A percentile compares a stretch with the other conserved stretches of the same genome.
Evolutionary conservation across 2,329 filamentous ascomycete species (phyloP).

Genomic region (Aspergillus fructus): DNA sequence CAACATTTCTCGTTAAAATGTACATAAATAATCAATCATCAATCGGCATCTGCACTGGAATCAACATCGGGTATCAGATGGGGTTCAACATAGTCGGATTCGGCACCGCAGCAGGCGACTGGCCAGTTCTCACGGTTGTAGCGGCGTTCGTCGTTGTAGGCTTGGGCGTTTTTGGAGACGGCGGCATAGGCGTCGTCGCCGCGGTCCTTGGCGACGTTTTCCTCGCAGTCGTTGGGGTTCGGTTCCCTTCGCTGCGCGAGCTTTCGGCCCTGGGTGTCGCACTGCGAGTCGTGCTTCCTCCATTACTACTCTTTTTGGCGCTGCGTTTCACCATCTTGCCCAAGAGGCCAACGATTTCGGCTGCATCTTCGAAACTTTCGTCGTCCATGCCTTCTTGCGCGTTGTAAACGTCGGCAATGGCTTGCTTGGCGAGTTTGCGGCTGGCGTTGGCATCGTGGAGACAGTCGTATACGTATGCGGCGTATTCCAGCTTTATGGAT

Average conservation of each 20-base stretch:
- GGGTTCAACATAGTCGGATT: constrained; percentile 36
- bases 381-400: constrained; percentile 91
- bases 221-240: constrained; percentile 22
- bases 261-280: constrained; percentile 26
- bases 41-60: background rate
- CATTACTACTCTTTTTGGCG: constrained; percentile 37
- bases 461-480: constrained; percentile 92
- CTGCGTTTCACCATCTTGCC: constrained; percentile 87
- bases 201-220: constrained; percentile 11
- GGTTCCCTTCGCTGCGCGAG: constrained; percentile 34
- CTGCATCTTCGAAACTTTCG: constrained; percentile 90
- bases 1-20: background rate
- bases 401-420: constrained; percentile 87
- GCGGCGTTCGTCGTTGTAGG: constrained; percentile 1
- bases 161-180: constrained; percentile 4
- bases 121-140: background rate
- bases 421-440: constrained; percentile 72
- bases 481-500: constrained; percentile 87
- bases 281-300: constrained; percentile 27
- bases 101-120: constrained; percentile 26
- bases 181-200: constrained; percentile 4
- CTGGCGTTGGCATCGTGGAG: constrained; percentile 77
- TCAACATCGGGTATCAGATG: constrained; percentile 25
- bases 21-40: constrained; percentile 3
- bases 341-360: constrained; percentile 79